Conservation (phyloP, 148 eudicot genomes). For the Nepenthes gracilis region DNA sequence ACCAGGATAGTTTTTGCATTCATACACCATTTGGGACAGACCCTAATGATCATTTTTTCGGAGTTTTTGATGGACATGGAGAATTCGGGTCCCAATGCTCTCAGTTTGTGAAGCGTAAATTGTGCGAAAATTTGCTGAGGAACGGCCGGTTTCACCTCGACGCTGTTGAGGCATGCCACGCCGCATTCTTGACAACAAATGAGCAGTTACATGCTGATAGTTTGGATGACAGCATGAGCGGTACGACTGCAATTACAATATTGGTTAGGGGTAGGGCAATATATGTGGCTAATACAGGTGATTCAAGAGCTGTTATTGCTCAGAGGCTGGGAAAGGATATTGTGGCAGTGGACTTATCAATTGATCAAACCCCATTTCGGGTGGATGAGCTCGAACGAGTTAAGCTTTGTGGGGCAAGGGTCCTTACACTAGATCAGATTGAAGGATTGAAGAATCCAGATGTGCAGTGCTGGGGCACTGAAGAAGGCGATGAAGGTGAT, state of each 20-base stretch:
- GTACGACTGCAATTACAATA: slow-evolving; percentile 87
- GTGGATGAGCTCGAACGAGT: slow-evolving; percentile 84
- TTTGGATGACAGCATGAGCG: slow-evolving; percentile 97
- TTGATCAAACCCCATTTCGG: slow-evolving; percentile 92
- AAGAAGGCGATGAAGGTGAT: slow-evolving; percentile 98
- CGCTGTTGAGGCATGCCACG: slow-evolving; percentile 82
- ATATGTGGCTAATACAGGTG: slow-evolving; percentile 84
- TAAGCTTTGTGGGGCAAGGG: slow-evolving; percentile 89
- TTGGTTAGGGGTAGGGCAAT: slow-evolving; percentile 74
- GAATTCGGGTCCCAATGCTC: slow-evolving; percentile 92
- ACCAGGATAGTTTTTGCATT: slow-evolving; percentile 93
- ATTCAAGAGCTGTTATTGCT: slow-evolving; percentile 91
- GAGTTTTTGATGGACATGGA: slow-evolving; percentile 98
- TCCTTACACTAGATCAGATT: slow-evolving; percentile 96
- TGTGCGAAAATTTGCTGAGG: slow-evolving; percentile 87
- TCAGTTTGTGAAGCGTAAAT: slow-evolving; percentile 72
- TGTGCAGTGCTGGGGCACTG: slow-evolving; percentile 92
- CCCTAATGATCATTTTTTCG: slow-evolving; percentile 75
- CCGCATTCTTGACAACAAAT: slow-evolving; percentile 73
- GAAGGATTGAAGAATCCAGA: slow-evolving; percentile 94
- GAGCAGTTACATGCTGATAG: slow-evolving; percentile 75
- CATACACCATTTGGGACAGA: slow-evolving; percentile 93
- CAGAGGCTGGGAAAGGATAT: slow-evolving; percentile 71
- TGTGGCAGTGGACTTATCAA: slow-evolving; percentile 79
- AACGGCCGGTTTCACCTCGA: slow-evolving; percentile 48